A percentile compares a stretch with the other conserved stretches of the same genome.
phyloP scores from a whole-genome alignment of 805 yeast genomes.

The Teunomyces pallodes region DNA sequence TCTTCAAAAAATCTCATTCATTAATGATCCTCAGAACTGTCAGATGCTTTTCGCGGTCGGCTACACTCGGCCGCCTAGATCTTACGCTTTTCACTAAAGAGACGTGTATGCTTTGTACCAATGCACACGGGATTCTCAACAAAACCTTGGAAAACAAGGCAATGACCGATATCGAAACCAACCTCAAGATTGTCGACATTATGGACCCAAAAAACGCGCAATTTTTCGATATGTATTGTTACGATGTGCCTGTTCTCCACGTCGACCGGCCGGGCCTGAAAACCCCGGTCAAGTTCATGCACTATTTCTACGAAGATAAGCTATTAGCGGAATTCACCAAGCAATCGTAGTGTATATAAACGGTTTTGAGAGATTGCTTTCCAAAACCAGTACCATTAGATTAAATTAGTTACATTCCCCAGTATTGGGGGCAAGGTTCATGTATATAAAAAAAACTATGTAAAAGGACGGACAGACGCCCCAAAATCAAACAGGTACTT shows the following conservation, averaged over 20 bases:
- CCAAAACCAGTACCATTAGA: too few species aligned
- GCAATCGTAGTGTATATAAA: not conserved
- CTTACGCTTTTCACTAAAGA: slow-evolving; percentile 67
- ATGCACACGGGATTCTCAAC: slow-evolving; percentile 53
- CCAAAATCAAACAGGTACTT: too few species aligned
- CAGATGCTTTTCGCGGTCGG: not conserved
- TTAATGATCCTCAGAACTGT: not conserved
- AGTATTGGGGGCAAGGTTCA: too few species aligned
- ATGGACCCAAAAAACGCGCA: slow-evolving; percentile 54
- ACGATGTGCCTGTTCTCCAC: slow-evolving; percentile 78
- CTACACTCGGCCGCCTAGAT: not conserved
- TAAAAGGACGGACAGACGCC: too few species aligned
- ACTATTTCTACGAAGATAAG: slow-evolving; percentile 56
- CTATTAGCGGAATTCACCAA: slow-evolving; percentile 50
- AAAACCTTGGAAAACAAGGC: slow-evolving; percentile 36
- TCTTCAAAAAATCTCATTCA: not conserved
- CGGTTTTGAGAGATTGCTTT: too few species aligned
- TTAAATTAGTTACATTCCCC: too few species aligned
- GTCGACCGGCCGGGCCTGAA: slow-evolving; percentile 48
- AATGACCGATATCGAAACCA: slow-evolving; percentile 22
- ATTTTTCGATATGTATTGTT: slow-evolving; percentile 73
- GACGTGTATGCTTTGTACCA: slow-evolving; percentile 66
- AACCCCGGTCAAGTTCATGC: slow-evolving; percentile 63
- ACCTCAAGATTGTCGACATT: slow-evolving; percentile 52
- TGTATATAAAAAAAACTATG: too few species aligned